phyloP scores from a whole-genome alignment of 805 yeast species.

The Metschnikowia henanensis region DNA sequence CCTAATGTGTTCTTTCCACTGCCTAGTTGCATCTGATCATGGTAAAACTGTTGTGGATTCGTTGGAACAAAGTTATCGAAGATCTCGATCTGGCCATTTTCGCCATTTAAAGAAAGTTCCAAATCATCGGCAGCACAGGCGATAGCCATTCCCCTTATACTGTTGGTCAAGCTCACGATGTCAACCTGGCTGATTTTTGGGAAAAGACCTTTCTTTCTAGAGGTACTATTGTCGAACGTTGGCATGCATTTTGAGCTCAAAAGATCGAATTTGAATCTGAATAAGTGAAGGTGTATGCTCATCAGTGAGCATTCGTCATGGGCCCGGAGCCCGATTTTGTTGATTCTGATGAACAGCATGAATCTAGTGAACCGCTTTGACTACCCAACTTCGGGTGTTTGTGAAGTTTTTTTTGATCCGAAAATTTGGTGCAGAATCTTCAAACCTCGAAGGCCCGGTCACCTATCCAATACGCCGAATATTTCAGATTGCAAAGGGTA shows the following conservation, averaged over 20 bases:
- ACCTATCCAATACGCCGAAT: too few species aligned
- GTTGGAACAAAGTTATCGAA: conserved; percentile 17
- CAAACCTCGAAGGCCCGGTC: too few species aligned
- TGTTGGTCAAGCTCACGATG: conserved; percentile 13
- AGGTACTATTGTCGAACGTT: background rate
- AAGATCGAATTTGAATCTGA: background rate
- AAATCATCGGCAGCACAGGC: conserved; percentile 42
- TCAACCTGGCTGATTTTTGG: conserved; percentile 4
- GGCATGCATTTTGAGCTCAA: background rate
- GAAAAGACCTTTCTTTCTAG: conserved; percentile 8
- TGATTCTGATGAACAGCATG: conserved; percentile 7
- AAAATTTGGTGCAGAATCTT: too few species aligned
- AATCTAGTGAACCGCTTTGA: background rate
- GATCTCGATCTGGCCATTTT: conserved; percentile 26
- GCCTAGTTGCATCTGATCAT: conserved; percentile 6
- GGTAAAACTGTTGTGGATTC: conserved; percentile 5
- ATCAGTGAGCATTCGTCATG: conserved; percentile 3
- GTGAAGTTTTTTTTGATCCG: too few species aligned
- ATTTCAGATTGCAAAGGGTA: too few species aligned
- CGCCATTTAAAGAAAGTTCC: conserved; percentile 27
- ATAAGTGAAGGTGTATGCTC: background rate
- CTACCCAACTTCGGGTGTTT: too few species aligned
- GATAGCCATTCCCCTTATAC: conserved; percentile 15
- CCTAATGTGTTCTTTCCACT: background rate
- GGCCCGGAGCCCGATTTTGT: conserved; percentile 6